Evolutionary conservation across 2,329 filamentous ascomycete species (phyloP).

Genomic region (Sarocladium oryzae): DNA sequence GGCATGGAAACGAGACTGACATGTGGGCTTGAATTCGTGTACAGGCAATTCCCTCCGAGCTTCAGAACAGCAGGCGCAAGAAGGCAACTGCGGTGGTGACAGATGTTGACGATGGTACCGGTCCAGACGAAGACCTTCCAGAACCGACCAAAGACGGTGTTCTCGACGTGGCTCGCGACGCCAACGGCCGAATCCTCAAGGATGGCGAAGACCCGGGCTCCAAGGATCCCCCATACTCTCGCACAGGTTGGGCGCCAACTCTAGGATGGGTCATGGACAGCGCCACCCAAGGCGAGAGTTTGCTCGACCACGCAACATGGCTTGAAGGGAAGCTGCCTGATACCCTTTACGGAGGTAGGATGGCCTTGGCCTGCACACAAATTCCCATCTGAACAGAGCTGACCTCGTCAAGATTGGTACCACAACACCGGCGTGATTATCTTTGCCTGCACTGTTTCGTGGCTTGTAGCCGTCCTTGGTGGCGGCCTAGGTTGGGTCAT

Average conservation of each 20-base stretch:
- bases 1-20: background rate
- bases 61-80: slow-evolving; percentile 29
- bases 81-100: slow-evolving; percentile 68
- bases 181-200: slow-evolving; percentile 39
- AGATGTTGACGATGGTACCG: slow-evolving; percentile 68
- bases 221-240: slow-evolving; percentile 37
- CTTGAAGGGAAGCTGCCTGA: slow-evolving; percentile 80
- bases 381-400: background rate
- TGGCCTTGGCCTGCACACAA: slow-evolving; percentile 23
- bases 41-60: slow-evolving; percentile 32
- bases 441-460: slow-evolving; percentile 85
- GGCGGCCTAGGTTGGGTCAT: slow-evolving; percentile 92
- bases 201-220: slow-evolving; percentile 48
- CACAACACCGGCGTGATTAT: slow-evolving; percentile 93
- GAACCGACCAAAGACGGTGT: slow-evolving; percentile 65
- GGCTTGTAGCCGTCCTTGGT: slow-evolving; percentile 82
- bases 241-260: slow-evolving; percentile 81
- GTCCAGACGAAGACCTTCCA: slow-evolving; percentile 70
- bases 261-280: slow-evolving; percentile 66
- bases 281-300: slow-evolving; percentile 52
- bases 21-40: background rate
- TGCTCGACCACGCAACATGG: slow-evolving; percentile 84
- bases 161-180: slow-evolving; percentile 46
- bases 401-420: slow-evolving; percentile 67
- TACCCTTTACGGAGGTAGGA: slow-evolving; percentile 75